These are phyloP conservation scores for Leccinum subspadiceum DNA, from an alignment of 1,284 basidiomycete species.

Conservation along the genomic window DNA sequence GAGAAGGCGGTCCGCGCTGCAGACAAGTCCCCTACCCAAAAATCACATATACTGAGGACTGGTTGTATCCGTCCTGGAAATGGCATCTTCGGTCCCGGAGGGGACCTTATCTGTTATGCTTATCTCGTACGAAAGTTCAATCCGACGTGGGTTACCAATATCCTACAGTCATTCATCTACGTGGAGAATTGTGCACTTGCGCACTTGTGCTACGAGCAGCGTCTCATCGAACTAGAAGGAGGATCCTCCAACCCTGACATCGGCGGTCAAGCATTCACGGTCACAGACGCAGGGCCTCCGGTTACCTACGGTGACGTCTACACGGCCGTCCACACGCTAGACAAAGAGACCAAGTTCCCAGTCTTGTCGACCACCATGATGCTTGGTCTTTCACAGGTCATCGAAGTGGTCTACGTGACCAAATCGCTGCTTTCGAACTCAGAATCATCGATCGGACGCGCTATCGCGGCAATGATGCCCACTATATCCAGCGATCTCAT, in stretches of 20 bases:
- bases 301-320: slow-evolving; percentile 62
- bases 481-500: slow-evolving; percentile 51
- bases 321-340: slow-evolving; percentile 45
- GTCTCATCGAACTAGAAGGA: slow-evolving; percentile 49
- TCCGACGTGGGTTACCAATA: slow-evolving; percentile 58
- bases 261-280: slow-evolving; percentile 63
- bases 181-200: slow-evolving; percentile 73
- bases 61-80: slow-evolving; percentile 75
- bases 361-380: slow-evolving; percentile 53
- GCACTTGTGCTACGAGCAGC: slow-evolving; percentile 68
- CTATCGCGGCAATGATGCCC: slow-evolving; percentile 44
- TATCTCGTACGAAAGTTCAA: slow-evolving; percentile 59
- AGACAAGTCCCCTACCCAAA: slow-evolving; percentile 41
- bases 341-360: slow-evolving; percentile 52
- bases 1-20: slow-evolving; percentile 58
- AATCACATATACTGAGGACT: slow-evolving; percentile 47
- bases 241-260: slow-evolving; percentile 55
- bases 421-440: slow-evolving; percentile 39
- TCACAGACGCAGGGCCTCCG: slow-evolving; percentile 62
- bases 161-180: slow-evolving; percentile 63
- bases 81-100: slow-evolving; percentile 69
- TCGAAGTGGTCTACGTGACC: slow-evolving; percentile 55
- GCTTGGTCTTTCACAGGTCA: slow-evolving; percentile 50
- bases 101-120: slow-evolving; percentile 62
- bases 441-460: slow-evolving; percentile 30